Percentiles rank a stretch among this genome's conserved stretches.
Evolutionary conservation across 805 yeast genomes (phyloP).

Genomic region (Candida andamanensis): DNA sequence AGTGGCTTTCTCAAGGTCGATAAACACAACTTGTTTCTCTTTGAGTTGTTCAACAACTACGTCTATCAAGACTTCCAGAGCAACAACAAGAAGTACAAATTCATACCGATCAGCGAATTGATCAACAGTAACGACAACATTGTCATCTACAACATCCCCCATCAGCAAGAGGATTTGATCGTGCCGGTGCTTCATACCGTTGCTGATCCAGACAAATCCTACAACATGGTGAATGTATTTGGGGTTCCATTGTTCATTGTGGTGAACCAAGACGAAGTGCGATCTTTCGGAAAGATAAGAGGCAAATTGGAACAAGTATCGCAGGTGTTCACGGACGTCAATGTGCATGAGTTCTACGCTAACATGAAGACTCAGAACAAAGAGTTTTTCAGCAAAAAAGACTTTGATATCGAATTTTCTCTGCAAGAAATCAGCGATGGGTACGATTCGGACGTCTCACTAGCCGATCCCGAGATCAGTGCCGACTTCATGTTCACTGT

Average conservation of each 20-base stretch:
- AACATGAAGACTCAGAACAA: slow-evolving; percentile 13
- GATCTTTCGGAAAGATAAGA: slow-evolving; percentile 55
- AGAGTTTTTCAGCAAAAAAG: slow-evolving; percentile 19
- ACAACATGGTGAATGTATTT: slow-evolving; percentile 45
- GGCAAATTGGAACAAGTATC: slow-evolving; percentile 45
- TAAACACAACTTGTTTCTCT: slow-evolving; percentile 22
- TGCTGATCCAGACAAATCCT: slow-evolving; percentile 31
- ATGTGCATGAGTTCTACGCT: slow-evolving; percentile 18
- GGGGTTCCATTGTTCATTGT: slow-evolving; percentile 76
- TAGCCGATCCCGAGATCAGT: slow-evolving; percentile 48
- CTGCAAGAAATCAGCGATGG: slow-evolving; percentile 8
- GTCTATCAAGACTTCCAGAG: slow-evolving; percentile 66
- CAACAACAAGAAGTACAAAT: slow-evolving; percentile 47
- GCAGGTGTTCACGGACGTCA: slow-evolving; percentile 19
- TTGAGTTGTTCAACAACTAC: slow-evolving; percentile 54
- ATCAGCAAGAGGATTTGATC: slow-evolving; percentile 37
- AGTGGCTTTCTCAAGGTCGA: slow-evolving; percentile 40
- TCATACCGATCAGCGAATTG: slow-evolving; percentile 62
- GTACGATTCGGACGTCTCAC: slow-evolving; percentile 43
- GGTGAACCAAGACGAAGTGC: slow-evolving; percentile 46
- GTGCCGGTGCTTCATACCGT: slow-evolving; percentile 55
- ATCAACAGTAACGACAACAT: slow-evolving; percentile 60
- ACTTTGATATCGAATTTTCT: slow-evolving; percentile 17
- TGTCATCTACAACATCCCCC: slow-evolving; percentile 54
- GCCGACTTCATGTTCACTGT: slow-evolving; percentile 47